phyloP scores from a whole-genome alignment of 257 asterid species.

The Pogostemon cablin region DNA sequence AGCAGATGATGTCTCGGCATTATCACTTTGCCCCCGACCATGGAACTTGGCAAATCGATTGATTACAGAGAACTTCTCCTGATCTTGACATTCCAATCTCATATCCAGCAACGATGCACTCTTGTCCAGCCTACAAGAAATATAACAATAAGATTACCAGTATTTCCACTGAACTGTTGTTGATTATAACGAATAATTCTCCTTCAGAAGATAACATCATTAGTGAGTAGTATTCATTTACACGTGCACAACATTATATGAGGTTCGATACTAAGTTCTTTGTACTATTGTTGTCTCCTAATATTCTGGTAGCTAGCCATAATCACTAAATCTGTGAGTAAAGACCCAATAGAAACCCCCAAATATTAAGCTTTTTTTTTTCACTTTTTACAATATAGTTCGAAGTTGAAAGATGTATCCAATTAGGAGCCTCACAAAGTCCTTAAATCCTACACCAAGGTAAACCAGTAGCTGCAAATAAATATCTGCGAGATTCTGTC shows the following conservation, averaged over 20 bases:
- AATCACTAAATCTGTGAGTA: neutral
- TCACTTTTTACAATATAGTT: neutral
- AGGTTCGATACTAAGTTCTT: neutral
- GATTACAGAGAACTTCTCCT: constrained; percentile 77
- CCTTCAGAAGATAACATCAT: too few relatives aligned
- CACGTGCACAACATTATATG: too few relatives aligned
- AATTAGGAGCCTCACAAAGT: neutral
- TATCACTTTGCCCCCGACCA: constrained; percentile 75
- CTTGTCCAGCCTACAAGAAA: constrained; percentile 69
- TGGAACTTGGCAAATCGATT: constrained; percentile 84
- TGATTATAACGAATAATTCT: neutral
- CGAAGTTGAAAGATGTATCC: neutral
- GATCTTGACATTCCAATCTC: constrained; percentile 78
- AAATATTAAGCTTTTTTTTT: neutral
- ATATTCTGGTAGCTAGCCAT: neutral
- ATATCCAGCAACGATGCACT: constrained; percentile 71
- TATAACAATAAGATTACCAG: constrained; percentile 14
- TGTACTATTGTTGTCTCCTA: neutral
- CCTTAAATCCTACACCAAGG: neutral
- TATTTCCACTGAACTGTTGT: too few relatives aligned
- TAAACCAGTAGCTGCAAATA: neutral
- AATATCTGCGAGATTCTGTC: neutral
- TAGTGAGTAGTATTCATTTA: too few relatives aligned
- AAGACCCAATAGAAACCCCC: neutral
- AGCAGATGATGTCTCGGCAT: constrained; percentile 52